These are phyloP conservation scores for Hymenoscyphus fructigenus DNA, from an alignment of 2,329 filamentous ascomycete genomes.

Conservation along the genomic window DNA sequence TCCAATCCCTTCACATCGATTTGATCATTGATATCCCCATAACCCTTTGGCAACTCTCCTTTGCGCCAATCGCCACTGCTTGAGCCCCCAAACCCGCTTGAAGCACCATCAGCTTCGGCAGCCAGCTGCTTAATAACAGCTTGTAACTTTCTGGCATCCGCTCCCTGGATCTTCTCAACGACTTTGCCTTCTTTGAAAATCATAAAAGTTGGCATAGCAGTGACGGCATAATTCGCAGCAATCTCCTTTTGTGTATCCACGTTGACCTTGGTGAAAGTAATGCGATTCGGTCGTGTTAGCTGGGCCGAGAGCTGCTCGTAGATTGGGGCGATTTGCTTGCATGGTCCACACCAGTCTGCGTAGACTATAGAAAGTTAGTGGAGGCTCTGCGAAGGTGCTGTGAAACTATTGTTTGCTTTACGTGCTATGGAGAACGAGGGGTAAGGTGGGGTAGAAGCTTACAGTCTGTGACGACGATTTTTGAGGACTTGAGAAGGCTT, in stretches of 20 bases:
- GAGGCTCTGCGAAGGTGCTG: not conserved
- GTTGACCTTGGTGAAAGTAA: conserved; percentile 88
- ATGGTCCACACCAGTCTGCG: conserved; percentile 82
- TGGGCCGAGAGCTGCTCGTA: conserved; percentile 74
- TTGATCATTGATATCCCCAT: conserved; percentile 78
- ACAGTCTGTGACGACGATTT: conserved; percentile 88
- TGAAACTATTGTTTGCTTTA: conserved; percentile 12
- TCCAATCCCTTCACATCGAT: conserved; percentile 80
- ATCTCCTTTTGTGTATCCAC: conserved; percentile 75
- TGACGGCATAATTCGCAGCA: conserved; percentile 69
- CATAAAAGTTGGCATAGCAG: conserved; percentile 84
- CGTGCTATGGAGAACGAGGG: conserved; percentile 17
- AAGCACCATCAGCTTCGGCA: conserved; percentile 55
- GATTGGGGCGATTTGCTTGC: conserved; percentile 78
- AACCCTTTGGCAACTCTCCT: conserved; percentile 73
- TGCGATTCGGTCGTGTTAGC: conserved; percentile 67
- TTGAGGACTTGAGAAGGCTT: conserved; percentile 66
- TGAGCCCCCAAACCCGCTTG: conserved; percentile 31
- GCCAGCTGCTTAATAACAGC: conserved; percentile 70
- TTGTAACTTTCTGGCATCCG: conserved; percentile 69
- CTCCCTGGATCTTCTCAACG: conserved; percentile 69
- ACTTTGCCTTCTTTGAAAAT: conserved; percentile 73
- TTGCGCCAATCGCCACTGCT: conserved; percentile 66
- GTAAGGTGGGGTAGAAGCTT: conserved; percentile 46
- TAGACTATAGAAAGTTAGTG: conserved; percentile 60